Evolutionary conservation across 345 rosid genomes (phyloP), one percentile per base, ranked within the genome.

Genomic region (Crucihimalaya himalaica): DNA sequence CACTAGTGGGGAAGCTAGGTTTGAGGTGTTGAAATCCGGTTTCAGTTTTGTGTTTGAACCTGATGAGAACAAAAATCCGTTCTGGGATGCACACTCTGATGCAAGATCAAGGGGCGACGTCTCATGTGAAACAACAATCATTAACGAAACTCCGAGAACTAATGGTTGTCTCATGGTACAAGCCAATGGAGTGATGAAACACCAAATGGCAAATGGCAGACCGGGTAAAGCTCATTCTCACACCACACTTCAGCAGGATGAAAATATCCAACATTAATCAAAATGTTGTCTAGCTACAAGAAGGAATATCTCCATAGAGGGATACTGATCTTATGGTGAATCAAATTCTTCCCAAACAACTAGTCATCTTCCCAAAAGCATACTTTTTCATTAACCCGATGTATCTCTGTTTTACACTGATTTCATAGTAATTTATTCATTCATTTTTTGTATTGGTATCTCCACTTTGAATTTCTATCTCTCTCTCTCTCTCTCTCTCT

Each of bases 1-100:
- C 50, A 34, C 43, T 14, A 9, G 20, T 23, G 62, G 15, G 39
- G 52, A 68, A 18, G 40, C 52, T 12, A 55, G 28, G 5, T 27
- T 55, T 55, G 66, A 70, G 12, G 74, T 70, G 16, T 14, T 43
- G 66, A 70, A 37, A 58, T 70, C 74, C 13, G 74, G 74, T 45
- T 34, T 70, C 46, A 43, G 66, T 56, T 57, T 70, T 5, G 66
- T 46, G 21, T 70, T 45, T 58, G 66, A 70, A 21, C 51, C 74
- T 34, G 66, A 57, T 6, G 66, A 70, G 66, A 70, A 31, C 47
- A 46, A 18, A 47, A 47, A 47, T 47, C 25, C 25, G 19, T 47
- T 47, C 52, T 3, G 52, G 52, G 2, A 47, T 47, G 52, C 5
- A 47, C 18, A 47, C 52, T 47, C 52, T 18, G 52, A 16, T 47